phyloP scores from a whole-genome alignment of 495 filamentous ascomycete species.

The Cryomyces minteri region DNA sequence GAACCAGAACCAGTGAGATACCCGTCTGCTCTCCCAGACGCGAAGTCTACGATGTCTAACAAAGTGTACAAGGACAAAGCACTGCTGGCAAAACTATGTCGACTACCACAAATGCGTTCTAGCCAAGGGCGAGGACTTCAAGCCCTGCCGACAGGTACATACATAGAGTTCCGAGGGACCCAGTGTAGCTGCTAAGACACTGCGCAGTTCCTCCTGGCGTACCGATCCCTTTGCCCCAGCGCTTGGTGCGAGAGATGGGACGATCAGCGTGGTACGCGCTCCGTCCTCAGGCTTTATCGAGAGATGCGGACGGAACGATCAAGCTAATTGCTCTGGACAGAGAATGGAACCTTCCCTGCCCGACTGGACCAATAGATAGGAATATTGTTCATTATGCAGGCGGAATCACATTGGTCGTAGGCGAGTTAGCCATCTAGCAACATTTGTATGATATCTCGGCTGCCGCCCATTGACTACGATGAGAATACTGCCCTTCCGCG shows the following conservation, averaged over 20 bases:
- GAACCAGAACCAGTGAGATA: constrained; percentile 73
- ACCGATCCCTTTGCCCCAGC: constrained; percentile 91
- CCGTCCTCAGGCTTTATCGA: neutral
- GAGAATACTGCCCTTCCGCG: too few species aligned
- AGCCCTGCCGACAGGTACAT: constrained; percentile 67
- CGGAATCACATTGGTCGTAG: too few species aligned
- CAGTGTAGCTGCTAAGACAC: constrained; percentile 1
- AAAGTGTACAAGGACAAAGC: constrained; percentile 36
- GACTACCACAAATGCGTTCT: constrained; percentile 99
- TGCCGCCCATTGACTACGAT: too few species aligned
- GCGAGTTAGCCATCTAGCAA: too few species aligned
- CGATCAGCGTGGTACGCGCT: constrained; percentile 71
- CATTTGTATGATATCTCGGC: too few species aligned
- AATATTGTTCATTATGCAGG: too few species aligned
- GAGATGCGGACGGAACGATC: neutral
- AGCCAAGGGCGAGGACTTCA: constrained; percentile 98
- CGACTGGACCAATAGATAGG: constrained; percentile 36
- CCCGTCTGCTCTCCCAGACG: constrained; percentile 7
- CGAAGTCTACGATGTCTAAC: constrained; percentile 2
- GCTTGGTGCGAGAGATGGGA: constrained; percentile 94
- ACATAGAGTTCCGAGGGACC: neutral
- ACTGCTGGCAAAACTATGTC: constrained; percentile 99
- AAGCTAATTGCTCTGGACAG: constrained; percentile 28
- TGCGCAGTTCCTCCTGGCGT: constrained; percentile 77
- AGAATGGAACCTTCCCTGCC: constrained; percentile 80